Evolutionary conservation across 352 stramenopile species (phyloP).

Genomic region (Pythium sukuiense): DNA sequence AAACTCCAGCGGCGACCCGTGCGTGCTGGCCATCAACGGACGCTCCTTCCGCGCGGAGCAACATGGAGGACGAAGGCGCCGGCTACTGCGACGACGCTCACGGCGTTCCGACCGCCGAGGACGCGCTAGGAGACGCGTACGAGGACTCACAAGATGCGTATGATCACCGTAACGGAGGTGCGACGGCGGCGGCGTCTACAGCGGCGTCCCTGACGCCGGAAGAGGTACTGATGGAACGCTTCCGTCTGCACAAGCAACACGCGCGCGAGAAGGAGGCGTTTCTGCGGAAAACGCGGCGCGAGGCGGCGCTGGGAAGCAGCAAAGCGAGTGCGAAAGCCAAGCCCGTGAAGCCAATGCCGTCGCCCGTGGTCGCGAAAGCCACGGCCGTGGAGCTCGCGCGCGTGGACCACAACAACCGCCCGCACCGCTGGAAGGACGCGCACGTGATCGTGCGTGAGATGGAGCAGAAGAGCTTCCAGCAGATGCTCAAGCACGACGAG

Average conservation of each 20-base stretch:
- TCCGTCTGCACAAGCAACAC: slow-evolving; percentile 80
- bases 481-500: slow-evolving; percentile 49
- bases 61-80: slow-evolving; percentile 4
- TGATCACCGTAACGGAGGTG: neutral
- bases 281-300: slow-evolving; percentile 55
- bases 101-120: slow-evolving; percentile 7
- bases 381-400: slow-evolving; percentile 47
- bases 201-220: slow-evolving; percentile 29
- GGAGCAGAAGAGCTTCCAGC: slow-evolving; percentile 56
- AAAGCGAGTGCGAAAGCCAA: neutral
- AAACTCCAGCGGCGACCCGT: slow-evolving; percentile 9
- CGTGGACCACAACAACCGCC: slow-evolving; percentile 87
- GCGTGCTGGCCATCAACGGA: slow-evolving; percentile 1
- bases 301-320: slow-evolving; percentile 29
- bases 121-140: neutral
- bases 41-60: neutral
- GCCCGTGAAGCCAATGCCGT: slow-evolving; percentile 19
- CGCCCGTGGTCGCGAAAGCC: neutral
- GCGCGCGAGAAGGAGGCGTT: slow-evolving; percentile 63
- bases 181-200: neutral
- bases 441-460: slow-evolving; percentile 63
- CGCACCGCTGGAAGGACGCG: slow-evolving; percentile 82
- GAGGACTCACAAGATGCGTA: neutral
- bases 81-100: slow-evolving; percentile 4
- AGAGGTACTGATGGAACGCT: slow-evolving; percentile 67